These are phyloP conservation scores for Phialemoniopsis sp. DNA, from an alignment of 2,329 filamentous ascomycete species.

Conservation along the genomic window DNA sequence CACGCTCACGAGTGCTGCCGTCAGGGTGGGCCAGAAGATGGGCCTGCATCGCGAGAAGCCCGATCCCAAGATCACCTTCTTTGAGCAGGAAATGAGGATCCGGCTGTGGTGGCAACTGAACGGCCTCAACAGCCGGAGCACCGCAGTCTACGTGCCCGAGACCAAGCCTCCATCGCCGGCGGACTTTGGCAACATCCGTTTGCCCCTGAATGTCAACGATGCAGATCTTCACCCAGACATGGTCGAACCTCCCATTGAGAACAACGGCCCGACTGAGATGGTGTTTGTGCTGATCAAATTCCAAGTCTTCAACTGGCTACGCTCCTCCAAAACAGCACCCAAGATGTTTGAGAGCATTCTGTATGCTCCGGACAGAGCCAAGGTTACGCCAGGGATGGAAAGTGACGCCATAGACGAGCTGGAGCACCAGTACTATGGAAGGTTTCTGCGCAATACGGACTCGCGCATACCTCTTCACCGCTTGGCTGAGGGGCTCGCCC, in stretches of 20 bases:
- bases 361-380: slow-evolving; percentile 1
- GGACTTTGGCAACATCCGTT: slow-evolving; percentile 32
- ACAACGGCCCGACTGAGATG: slow-evolving; percentile 53
- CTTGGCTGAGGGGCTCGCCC: slow-evolving; percentile 13
- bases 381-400: slow-evolving; percentile 6
- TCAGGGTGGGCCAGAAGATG: slow-evolving; percentile 20
- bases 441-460: slow-evolving; percentile 16
- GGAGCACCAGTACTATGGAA: slow-evolving; percentile 15
- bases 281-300: slow-evolving; percentile 31
- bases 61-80: slow-evolving; percentile 42
- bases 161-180: slow-evolving; percentile 28
- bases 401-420: slow-evolving; percentile 19
- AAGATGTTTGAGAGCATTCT: slow-evolving; percentile 12
- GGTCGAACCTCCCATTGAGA: slow-evolving; percentile 40
- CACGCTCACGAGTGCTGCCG: slow-evolving; percentile 13
- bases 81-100: slow-evolving; percentile 49
- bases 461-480: slow-evolving; percentile 20
- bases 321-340: slow-evolving; percentile 12
- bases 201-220: slow-evolving; percentile 56
- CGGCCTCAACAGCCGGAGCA: slow-evolving; percentile 45
- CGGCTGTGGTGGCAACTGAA: slow-evolving; percentile 53
- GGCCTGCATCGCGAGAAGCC: slow-evolving; percentile 31
- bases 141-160: slow-evolving; percentile 19
- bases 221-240: slow-evolving; percentile 43
- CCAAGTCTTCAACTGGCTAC: slow-evolving; percentile 19